Evolutionary conservation across 768 basidiomycete genomes (phyloP).

Genomic region (Suillus subluteus): DNA sequence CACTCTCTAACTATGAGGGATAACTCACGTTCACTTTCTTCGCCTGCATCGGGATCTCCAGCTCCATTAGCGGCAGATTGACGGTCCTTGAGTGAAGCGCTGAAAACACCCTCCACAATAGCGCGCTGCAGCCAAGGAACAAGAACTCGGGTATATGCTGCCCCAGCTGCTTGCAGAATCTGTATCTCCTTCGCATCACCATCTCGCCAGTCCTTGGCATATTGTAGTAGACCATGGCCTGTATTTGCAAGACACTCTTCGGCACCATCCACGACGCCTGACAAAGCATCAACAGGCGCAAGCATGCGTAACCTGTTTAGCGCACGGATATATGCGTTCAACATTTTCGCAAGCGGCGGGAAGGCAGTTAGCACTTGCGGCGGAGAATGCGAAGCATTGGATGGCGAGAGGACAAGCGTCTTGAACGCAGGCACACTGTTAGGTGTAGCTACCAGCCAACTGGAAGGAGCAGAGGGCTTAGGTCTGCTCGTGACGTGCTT

Average conservation of each 20-base stretch:
- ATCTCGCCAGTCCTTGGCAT: slow-evolving; percentile 45
- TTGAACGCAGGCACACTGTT: slow-evolving; percentile 35
- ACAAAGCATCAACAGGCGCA: slow-evolving; percentile 65
- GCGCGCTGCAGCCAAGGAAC: slow-evolving; percentile 75
- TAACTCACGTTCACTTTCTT: slow-evolving; percentile 12
- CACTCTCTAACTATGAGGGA: slow-evolving; percentile 22
- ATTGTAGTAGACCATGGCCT: slow-evolving; percentile 50
- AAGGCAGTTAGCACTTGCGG: slow-evolving; percentile 74
- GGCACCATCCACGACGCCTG: slow-evolving; percentile 51
- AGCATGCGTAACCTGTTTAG: slow-evolving; percentile 84
- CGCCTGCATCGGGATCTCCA: not conserved
- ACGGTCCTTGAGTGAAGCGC: slow-evolving; percentile 30
- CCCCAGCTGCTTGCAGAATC: slow-evolving; percentile 52
- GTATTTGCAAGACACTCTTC: slow-evolving; percentile 53
- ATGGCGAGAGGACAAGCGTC: slow-evolving; percentile 19
- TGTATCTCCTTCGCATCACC: slow-evolving; percentile 32
- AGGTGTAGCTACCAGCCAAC: slow-evolving; percentile 51
- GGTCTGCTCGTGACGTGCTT: slow-evolving; percentile 20
- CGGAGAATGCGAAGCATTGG: slow-evolving; percentile 59
- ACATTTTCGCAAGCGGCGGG: slow-evolving; percentile 71
- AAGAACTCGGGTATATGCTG: slow-evolving; percentile 62
- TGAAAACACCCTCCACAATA: slow-evolving; percentile 77
- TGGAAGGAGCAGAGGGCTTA: slow-evolving; percentile 44
- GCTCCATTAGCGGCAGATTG: slow-evolving; percentile 3
- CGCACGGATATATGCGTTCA: slow-evolving; percentile 72